A percentile compares a stretch with the other conserved stretches of the same genome.
phyloP scores from a whole-genome alignment of 2,329 filamentous ascomycete species.

The Scedosporium dehoogii region DNA sequence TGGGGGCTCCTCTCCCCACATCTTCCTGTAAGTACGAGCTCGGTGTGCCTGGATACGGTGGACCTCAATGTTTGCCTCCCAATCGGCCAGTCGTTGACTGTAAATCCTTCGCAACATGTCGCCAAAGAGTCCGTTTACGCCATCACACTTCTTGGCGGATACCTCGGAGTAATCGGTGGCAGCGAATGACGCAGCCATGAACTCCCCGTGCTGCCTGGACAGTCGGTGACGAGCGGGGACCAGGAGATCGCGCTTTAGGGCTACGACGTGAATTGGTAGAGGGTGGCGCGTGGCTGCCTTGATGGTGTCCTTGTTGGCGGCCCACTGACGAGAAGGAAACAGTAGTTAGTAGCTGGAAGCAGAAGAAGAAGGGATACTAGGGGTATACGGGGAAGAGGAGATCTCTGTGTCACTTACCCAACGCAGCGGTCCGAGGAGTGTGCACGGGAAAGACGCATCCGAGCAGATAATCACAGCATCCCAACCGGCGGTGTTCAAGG shows the following conservation, averaged over 20 bases:
- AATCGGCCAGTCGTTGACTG: background rate
- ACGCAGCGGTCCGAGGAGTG: background rate
- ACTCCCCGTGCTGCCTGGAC: background rate
- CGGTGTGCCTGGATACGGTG: background rate
- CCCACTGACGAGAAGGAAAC: background rate
- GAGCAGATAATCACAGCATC: slow-evolving; percentile 1
- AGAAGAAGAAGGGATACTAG: background rate
- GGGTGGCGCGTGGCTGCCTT: background rate
- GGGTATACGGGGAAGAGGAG: too few relatives aligned
- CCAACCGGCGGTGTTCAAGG: background rate
- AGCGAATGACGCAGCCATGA: background rate
- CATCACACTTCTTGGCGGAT: background rate
- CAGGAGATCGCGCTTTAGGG: background rate
- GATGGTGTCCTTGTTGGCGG: background rate
- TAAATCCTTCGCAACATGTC: background rate
- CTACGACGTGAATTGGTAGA: background rate
- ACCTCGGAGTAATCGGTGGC: background rate
- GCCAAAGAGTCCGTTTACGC: background rate
- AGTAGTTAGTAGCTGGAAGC: background rate
- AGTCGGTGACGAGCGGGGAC: background rate
- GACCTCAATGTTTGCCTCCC: background rate
- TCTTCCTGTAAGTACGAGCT: background rate
- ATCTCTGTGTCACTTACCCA: background rate
- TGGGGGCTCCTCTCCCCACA: background rate
- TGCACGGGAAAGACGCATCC: background rate